Evolutionary conservation across 345 rosid genomes (phyloP), one percentile per base, ranked within the genome.

Genomic region (Lepidium didymum): DNA sequence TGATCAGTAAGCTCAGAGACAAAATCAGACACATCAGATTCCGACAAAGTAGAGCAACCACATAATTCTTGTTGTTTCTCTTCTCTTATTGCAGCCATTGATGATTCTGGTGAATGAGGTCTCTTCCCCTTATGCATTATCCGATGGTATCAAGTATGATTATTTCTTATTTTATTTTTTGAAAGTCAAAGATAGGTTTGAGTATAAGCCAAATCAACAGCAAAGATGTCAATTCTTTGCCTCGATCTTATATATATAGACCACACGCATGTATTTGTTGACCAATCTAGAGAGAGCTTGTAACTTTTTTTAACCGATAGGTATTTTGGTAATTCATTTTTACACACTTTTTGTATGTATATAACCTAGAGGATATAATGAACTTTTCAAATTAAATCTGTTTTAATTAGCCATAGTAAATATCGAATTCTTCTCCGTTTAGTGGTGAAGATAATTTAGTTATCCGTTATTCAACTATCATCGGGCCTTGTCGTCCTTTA

Each of bases 261-360:
- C 72, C 72, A 43, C 77, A 65, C 72, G 77, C 61, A 66, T 73
- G 56, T 59, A 9, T 66, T 58, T 73, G 67, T 66, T 73, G 77
- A 73, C 77, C 68, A 66, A 43, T 29, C 23, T 18, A 27, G 6
- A 8, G 14, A 16, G 29, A 49, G 41, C 9, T 47, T 47, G 13
- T 33, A 7, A 13, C 7, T 29, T 29, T 23, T 29, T 0, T 12
- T 7, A 25, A 16, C 21, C 57, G 37, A 25, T 4, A 12, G 31
- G 66, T 13, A 56, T 37, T 27, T 46, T 58, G 31, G 64, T 69
- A 31, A 68, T 23, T 43, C 13, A 51, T 40, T 35, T 5, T 18
- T 3, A 15, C 27, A 36, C 35, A 35, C 44, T 31, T 67, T 55
- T 45, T 3, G 45, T 27, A 5, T 27, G n/a, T n/a, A 27, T 0